Percentiles rank a stretch among this genome's conserved stretches.
Conservation (phyloP, 495 filamentous ascomycete genomes). For the Pyronema domesticum region DNA sequence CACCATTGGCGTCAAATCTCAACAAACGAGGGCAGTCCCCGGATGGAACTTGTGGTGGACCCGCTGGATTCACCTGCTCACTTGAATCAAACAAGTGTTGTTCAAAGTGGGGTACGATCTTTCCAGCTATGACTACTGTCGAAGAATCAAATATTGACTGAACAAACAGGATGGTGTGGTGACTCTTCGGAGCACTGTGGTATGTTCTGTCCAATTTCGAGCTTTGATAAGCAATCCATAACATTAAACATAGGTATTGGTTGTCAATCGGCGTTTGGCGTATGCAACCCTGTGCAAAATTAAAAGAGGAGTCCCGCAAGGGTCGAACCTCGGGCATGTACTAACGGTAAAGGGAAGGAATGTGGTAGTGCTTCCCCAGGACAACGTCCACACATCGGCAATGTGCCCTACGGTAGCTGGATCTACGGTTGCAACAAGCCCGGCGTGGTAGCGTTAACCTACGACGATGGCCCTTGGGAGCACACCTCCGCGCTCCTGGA, state of each 20-base stretch:
- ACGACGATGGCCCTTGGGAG: conserved; percentile 23
- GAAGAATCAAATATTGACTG: not conserved
- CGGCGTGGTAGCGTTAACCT: conserved; percentile 39
- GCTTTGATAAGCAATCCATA: not conserved
- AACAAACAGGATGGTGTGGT: conserved; percentile 14
- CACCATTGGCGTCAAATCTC: not conserved
- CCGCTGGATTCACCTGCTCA: conserved; percentile 4
- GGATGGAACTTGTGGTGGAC: conserved; percentile 3
- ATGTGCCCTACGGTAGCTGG: conserved; percentile 18
- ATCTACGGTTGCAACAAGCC: conserved; percentile 37
- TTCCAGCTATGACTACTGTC: not conserved
- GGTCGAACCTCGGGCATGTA: not conserved
- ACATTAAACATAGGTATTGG: conserved; percentile 14
- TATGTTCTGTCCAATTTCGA: conserved; percentile 3
- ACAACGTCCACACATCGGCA: conserved; percentile 11
- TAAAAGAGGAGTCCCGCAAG: not conserved
- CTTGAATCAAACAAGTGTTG: conserved; percentile 9
- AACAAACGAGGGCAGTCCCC: not conserved
- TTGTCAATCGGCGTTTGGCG: conserved; percentile 19
- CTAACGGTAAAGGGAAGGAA: conserved; percentile 2
- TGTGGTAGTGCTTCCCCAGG: not conserved
- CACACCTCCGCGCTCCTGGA: conserved; percentile 48
- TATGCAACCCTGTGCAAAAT: not conserved
- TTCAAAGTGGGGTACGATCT: conserved; percentile 16
- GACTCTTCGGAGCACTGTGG: conserved; percentile 15